A percentile compares a stretch with the other conserved stretches of the same genome.
Conservation (phyloP, 2,329 filamentous ascomycete species). For the Exophiala mesophila region DNA sequence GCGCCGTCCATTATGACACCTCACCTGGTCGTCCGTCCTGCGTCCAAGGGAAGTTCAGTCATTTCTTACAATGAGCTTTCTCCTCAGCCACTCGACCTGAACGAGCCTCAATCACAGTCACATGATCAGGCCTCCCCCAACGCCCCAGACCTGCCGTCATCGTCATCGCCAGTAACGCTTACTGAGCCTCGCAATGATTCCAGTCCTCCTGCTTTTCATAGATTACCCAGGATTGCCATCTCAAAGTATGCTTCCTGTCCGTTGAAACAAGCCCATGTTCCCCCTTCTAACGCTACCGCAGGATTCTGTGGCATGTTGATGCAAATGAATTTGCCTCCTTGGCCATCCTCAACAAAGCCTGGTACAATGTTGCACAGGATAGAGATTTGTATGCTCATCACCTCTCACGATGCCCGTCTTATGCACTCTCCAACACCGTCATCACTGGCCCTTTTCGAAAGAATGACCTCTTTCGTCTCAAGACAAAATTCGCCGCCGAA, state of each 20-base stretch:
- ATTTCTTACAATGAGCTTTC: conserved; percentile 18
- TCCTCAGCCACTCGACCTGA: conserved; percentile 20
- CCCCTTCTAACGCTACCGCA: conserved; percentile 26
- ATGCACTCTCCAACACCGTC: conserved; percentile 34
- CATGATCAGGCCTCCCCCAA: conserved; percentile 4
- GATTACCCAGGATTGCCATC: conserved; percentile 23
- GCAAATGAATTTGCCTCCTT: conserved; percentile 45
- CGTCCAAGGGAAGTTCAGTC: conserved; percentile 12
- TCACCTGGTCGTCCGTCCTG: conserved; percentile 10
- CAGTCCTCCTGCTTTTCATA: conserved; percentile 16
- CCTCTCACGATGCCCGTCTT: conserved; percentile 41
- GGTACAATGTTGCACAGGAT: conserved; percentile 41
- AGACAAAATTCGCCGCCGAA: conserved; percentile 62
- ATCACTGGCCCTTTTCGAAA: conserved; percentile 35
- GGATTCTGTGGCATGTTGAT: conserved; percentile 45
- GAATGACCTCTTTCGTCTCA: conserved; percentile 54
- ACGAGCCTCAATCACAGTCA: conserved; percentile 5
- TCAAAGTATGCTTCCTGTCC: too few relatives aligned
- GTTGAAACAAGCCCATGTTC: too few relatives aligned
- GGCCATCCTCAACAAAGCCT: conserved; percentile 40
- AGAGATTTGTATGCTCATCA: conserved; percentile 44
- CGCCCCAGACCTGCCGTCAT: conserved; percentile 2
- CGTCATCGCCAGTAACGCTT: conserved; percentile 5
- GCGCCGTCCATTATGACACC: conserved; percentile 8
- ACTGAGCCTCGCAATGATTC: conserved; percentile 2